These are phyloP conservation scores for Myxozyma geophila DNA, from an alignment of 805 yeast genomes.

Conservation along the genomic window DNA sequence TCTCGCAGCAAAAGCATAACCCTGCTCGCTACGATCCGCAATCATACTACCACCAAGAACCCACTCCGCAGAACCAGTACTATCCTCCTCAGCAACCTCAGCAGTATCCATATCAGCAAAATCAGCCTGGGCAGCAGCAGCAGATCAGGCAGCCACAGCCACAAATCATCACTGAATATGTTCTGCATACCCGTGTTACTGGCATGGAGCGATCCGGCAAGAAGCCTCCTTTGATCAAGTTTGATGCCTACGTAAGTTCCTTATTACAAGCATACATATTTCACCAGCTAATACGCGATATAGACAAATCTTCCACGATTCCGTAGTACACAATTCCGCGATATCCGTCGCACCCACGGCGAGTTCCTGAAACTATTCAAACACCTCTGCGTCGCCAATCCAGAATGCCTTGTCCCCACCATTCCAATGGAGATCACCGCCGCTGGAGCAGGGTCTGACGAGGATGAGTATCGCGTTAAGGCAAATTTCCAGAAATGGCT, in stretches of 20 bases:
- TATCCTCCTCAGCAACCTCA: constrained; percentile 21
- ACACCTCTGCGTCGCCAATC: constrained; percentile 76
- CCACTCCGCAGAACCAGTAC: constrained; percentile 11
- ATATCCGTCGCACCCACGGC: constrained; percentile 75
- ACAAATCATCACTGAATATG: constrained; percentile 42
- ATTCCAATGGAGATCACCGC: constrained; percentile 76
- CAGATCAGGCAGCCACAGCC: constrained; percentile 24
- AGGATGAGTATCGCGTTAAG: constrained; percentile 65
- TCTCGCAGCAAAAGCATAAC: background rate
- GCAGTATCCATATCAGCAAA: constrained; percentile 16
- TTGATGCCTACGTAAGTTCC: constrained; percentile 56
- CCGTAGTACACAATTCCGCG: constrained; percentile 70
- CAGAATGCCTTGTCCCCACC: constrained; percentile 92
- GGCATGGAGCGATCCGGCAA: constrained; percentile 73
- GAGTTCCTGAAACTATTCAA: constrained; percentile 78
- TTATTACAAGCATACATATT: background rate
- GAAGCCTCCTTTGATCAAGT: constrained; percentile 78
- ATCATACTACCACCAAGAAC: constrained; percentile 22
- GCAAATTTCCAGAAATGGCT: constrained; percentile 83
- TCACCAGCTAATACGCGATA: constrained; percentile 1
- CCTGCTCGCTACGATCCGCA: constrained; percentile 16
- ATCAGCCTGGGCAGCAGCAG: constrained; percentile 3
- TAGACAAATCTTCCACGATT: constrained; percentile 72
- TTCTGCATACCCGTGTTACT: constrained; percentile 54
- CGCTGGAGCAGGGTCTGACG: constrained; percentile 83